These are phyloP conservation scores for Penicillium riverlandense DNA, from an alignment of 495 filamentous ascomycete species.

Conservation along the genomic window DNA sequence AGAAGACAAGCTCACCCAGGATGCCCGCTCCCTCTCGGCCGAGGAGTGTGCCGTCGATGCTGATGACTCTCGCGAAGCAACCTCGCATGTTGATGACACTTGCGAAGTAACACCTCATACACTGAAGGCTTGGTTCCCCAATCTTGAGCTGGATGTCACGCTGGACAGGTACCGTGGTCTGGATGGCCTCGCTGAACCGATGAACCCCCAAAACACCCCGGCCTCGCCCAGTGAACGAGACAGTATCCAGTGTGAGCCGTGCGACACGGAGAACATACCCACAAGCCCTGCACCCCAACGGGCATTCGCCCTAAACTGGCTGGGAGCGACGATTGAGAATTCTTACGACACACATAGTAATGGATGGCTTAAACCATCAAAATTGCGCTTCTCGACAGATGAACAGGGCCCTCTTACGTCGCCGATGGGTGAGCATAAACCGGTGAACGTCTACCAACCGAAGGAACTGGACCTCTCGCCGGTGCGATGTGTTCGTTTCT, in stretches of 20 bases:
- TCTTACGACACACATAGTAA: neutral
- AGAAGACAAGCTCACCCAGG: too few species aligned
- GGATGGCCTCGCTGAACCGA: conserved; percentile 9
- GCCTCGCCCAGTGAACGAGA: conserved; percentile 9
- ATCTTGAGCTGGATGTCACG: conserved; percentile 13
- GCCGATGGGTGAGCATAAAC: too few species aligned
- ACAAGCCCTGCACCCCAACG: conserved; percentile 4
- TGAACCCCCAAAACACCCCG: conserved; percentile 20
- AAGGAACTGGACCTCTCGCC: neutral
- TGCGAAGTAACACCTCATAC: neutral
- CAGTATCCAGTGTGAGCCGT: neutral
- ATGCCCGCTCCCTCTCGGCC: too few species aligned
- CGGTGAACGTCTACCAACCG: neutral
- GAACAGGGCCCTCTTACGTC: too few species aligned
- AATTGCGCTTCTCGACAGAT: neutral
- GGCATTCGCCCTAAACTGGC: conserved; percentile 9
- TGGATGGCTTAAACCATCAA: neutral
- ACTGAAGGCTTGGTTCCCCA: conserved; percentile 2
- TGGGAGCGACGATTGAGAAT: conserved; percentile 1
- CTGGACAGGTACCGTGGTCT: conserved; percentile 15
- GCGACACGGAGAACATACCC: conserved; percentile 1
- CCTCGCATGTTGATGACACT: neutral
- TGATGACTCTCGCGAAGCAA: neutral
- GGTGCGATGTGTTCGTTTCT: conserved; percentile 11
- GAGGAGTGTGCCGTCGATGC: neutral